Conservation (phyloP, 306 rosid species). For the Prunus mume region DNA sequence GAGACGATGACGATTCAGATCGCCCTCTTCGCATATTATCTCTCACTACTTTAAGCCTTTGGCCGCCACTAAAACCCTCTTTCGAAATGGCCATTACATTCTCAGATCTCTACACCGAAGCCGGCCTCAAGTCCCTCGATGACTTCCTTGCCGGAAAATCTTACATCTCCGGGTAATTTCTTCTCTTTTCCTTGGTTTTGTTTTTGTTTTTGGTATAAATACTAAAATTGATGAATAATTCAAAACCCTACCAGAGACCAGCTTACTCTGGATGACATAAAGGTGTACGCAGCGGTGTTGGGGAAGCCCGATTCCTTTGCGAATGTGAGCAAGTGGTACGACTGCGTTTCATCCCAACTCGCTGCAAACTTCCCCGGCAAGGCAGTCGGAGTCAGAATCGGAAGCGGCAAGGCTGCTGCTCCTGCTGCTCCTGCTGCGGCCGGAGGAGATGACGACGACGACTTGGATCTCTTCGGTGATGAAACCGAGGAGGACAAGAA, state of each 20-base stretch:
- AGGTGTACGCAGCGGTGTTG: conserved; percentile 62
- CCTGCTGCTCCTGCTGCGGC: conserved; percentile 54
- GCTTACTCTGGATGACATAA: conserved; percentile 75
- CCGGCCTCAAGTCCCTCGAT: conserved; percentile 74
- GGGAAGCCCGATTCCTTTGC: conserved; percentile 53
- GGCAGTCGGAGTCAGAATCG: conserved; percentile 58
- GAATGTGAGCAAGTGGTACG: conserved; percentile 68
- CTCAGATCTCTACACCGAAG: conserved; percentile 79
- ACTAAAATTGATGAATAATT: not conserved
- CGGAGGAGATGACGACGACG: conserved; percentile 60
- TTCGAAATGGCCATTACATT: conserved; percentile 67
- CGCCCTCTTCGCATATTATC: not conserved
- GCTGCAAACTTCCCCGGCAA: conserved; percentile 71
- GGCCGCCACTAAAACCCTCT: not conserved
- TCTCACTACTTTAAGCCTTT: not conserved
- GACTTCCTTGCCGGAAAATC: conserved; percentile 61
- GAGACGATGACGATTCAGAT: not conserved
- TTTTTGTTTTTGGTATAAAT: not conserved
- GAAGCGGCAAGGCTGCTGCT: conserved; percentile 41
- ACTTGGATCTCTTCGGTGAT: conserved; percentile 86
- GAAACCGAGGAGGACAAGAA: conserved; percentile 93
- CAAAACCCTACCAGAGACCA: conserved; percentile 32
- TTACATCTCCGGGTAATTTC: conserved; percentile 62
- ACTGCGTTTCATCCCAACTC: conserved; percentile 56
- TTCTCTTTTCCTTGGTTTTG: not conserved